Evolutionary conservation across 2,329 filamentous ascomycete species (phyloP), one percentile per base, ranked within the genome.

Genomic region (Cladosporium velox): DNA sequence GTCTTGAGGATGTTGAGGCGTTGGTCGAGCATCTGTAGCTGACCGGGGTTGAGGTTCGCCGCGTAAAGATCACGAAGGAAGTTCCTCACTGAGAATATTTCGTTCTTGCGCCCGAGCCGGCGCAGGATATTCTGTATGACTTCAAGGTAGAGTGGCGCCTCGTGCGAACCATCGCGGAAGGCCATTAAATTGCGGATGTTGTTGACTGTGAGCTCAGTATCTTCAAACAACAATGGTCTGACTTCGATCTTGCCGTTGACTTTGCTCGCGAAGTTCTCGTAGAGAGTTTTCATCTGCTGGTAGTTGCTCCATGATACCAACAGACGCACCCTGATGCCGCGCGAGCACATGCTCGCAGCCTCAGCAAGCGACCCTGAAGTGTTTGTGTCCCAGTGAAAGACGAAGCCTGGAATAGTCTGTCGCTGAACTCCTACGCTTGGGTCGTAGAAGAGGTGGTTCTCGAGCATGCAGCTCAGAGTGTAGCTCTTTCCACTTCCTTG

Each of bases 401-500:
- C 84, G 0, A 91, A 76, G 0, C 85, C 87, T 0, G 86, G 85
- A 0, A 90, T 76, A 0, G 87, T 87, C 0, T 77, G 77, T 0
- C 81, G 79, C 1, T 88, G 73, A 2, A 73, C 75, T 0, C 83
- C 84, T 1, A 83, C 72, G 2, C 74, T 70, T 0, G 79, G 62
- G 6, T 73, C 84, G 0, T 74, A 70, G 0, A 87, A 75, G 0
- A 90, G 76, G 41, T 84, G 88, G 68, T 86, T 87, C 71, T 90
- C 86, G 0, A 89, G 77, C 58, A 90, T 77, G 70, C 83, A 87
- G 0, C 85, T 83, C 2, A 88, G 77, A 0, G 86, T 88, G 66
- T 89, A 85, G 24, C 83, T 86, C 70, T 89, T 89, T 0, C 87
- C 87, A 51, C 83, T 85, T 0, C 87, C 87, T 70, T 89, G 87